Evolutionary conservation across 2,329 filamentous ascomycete species (phyloP), one percentile per base, ranked within the genome.

Genomic region (Arthrobotrys pseudoclavata): DNA sequence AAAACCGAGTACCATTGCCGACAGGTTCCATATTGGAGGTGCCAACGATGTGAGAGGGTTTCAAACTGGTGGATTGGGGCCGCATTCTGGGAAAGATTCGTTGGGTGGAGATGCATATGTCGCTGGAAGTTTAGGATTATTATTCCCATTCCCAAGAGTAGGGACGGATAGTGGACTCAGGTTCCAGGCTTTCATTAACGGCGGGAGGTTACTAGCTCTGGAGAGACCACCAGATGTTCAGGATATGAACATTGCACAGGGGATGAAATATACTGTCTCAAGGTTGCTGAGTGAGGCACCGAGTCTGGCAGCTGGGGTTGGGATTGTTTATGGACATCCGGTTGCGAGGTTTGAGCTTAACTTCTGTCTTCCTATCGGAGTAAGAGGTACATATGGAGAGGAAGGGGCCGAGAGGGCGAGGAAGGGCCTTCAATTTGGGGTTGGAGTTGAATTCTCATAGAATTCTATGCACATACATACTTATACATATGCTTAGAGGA

Each of bases 1-100:
- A 10, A 77, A 68, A 15, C 89, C 91, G 3, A 96, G 92, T 80
- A 90, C 93, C 31, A 88, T 98, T 82, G 97, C 96, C 83, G 96
- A 99, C 84, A 93, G 96, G 52, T 99, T 99, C 86, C 90, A 94
- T 82, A 91, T 99, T 34, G 96, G 96, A 50, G 96, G 96, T 0
- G 95, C 96, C 2, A 97, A 94, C 2, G 95, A 97, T 82, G 92
- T 99, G 13, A 92, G 96, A 69, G 96, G 96, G 1, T 99, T 99
- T 87, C 91, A 93, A 75, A 88, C 97, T 22, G 92, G 91, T 20
- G 96, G 96, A 0, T 87, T 99, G 4, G 96, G 96, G 7, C 94
- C 96, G 3, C 91, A 92, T 79, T 95, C 98, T 82, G 92, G 94
- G 0, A 84, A 86, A 18, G 95, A 99, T 84, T 90, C 94, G 0